Evolutionary conservation across 108 stramenopile genomes (phyloP).

Genomic region (Nannochloropsis gaditana): DNA sequence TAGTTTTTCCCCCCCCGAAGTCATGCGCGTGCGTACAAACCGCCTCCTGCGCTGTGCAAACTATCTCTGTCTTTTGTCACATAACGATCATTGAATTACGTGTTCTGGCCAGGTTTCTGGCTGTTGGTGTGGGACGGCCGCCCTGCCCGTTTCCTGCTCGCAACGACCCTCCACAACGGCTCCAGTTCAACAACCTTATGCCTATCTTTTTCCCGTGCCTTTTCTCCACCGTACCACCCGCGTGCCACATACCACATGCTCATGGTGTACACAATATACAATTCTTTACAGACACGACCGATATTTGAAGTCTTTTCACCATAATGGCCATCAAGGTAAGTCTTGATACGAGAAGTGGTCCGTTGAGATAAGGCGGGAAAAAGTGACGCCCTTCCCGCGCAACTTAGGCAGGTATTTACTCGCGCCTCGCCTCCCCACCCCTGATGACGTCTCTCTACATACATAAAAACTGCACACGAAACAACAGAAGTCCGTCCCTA

Average conservation of each 20-base stretch:
- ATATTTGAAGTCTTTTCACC: not conserved
- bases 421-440: conserved; percentile 1
- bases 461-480: not conserved
- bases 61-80: too few species aligned
- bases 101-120: too few species aligned
- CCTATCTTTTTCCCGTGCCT: not conserved
- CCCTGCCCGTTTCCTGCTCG: too few species aligned
- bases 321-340: not conserved
- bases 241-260: not conserved
- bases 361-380: not conserved
- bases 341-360: not conserved
- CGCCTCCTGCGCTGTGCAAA: too few species aligned
- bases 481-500: not conserved
- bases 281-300: not conserved
- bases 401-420: not conserved
- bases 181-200: too few species aligned
- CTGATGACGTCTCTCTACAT: not conserved
- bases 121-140: too few species aligned
- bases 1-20: too few species aligned
- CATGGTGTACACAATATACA: not conserved
- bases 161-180: too few species aligned
- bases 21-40: too few species aligned
- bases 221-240: not conserved
- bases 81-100: too few species aligned
- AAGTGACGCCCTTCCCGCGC: not conserved